Evolutionary conservation across 2,329 filamentous ascomycete species (phyloP).

Genomic region (Penicillium sp.): DNA sequence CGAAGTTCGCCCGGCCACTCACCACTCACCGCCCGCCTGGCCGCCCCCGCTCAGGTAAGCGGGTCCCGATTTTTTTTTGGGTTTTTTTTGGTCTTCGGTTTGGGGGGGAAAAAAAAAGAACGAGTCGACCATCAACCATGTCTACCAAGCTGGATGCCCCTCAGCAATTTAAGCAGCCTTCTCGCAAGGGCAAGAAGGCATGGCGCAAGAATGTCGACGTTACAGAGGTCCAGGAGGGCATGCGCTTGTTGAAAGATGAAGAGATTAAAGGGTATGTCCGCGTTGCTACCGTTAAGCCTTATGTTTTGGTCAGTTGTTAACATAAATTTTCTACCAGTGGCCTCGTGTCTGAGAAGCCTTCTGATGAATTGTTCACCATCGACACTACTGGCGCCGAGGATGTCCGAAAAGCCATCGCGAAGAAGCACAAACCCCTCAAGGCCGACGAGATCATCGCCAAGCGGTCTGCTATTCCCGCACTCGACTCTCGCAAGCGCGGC

Average conservation of each 20-base stretch:
- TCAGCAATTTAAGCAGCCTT: constrained; percentile 82
- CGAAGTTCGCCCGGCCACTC: constrained; percentile 31
- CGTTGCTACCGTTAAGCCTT: neutral
- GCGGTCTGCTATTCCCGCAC: constrained; percentile 79
- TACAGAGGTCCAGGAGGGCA: constrained; percentile 78
- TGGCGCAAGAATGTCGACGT: constrained; percentile 99
- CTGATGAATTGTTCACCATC: constrained; percentile 82
- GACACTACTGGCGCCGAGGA: constrained; percentile 73
- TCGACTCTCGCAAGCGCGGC: constrained; percentile 77
- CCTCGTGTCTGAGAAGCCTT: constrained; percentile 79
- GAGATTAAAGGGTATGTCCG: constrained; percentile 77
- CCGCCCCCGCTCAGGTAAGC: constrained; percentile 39
- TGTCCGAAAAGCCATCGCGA: constrained; percentile 67
- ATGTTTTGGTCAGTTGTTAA: constrained; percentile 5
- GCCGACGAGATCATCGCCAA: constrained; percentile 88
- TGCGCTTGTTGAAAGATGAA: constrained; percentile 84
- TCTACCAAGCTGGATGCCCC: constrained; percentile 60
- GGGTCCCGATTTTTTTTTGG: constrained; percentile 38
- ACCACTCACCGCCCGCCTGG: constrained; percentile 27
- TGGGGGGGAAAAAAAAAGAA: constrained; percentile 26
- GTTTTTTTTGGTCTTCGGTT: constrained; percentile 27
- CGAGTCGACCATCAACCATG: constrained; percentile 32
- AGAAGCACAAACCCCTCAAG: constrained; percentile 77
- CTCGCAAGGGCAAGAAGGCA: constrained; percentile 96
- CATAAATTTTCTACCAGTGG: constrained; percentile 61